Conservation (phyloP, 176 grass and related monocot genomes). For the Avena atlantica region DNA sequence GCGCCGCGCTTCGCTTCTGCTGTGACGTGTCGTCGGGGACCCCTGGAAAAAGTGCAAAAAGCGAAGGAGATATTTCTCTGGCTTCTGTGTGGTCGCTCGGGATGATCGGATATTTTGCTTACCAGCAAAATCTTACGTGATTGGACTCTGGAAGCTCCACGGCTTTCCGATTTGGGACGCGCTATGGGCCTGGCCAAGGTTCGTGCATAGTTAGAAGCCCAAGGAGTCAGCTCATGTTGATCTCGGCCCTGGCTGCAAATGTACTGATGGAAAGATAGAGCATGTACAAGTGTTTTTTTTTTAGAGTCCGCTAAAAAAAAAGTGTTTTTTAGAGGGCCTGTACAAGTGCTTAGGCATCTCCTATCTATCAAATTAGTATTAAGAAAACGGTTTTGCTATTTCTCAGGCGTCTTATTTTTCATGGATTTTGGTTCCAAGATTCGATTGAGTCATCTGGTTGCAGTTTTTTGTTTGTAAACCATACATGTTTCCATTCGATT, state of each 20-base stretch:
- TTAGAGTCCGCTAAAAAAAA: too few relatives aligned
- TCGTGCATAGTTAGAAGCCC: not conserved
- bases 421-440: too few relatives aligned
- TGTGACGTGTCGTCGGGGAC: slow-evolving; percentile 25
- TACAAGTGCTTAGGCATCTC: too few relatives aligned
- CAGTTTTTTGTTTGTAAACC: too few relatives aligned
- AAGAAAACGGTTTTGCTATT: too few relatives aligned
- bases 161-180: not conserved
- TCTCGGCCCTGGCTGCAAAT: not conserved
- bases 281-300: too few relatives aligned
- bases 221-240: not conserved
- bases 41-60: slow-evolving; percentile 33
- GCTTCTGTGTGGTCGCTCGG: slow-evolving; percentile 15
- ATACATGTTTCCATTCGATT: too few relatives aligned
- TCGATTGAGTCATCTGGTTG: too few relatives aligned
- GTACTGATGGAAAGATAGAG: not conserved
- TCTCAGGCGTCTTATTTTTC: too few relatives aligned
- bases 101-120: slow-evolving; percentile 11
- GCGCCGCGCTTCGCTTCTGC: not conserved
- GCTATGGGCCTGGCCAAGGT: not conserved
- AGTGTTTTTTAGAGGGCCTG: too few relatives aligned
- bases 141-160: not conserved
- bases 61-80: slow-evolving; percentile 55
- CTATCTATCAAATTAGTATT: too few relatives aligned
- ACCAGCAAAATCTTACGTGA: not conserved